Base-by-base conservation (phyloP, 495 filamentous ascomycete genomes). In the Trichoderma reesei region DNA sequence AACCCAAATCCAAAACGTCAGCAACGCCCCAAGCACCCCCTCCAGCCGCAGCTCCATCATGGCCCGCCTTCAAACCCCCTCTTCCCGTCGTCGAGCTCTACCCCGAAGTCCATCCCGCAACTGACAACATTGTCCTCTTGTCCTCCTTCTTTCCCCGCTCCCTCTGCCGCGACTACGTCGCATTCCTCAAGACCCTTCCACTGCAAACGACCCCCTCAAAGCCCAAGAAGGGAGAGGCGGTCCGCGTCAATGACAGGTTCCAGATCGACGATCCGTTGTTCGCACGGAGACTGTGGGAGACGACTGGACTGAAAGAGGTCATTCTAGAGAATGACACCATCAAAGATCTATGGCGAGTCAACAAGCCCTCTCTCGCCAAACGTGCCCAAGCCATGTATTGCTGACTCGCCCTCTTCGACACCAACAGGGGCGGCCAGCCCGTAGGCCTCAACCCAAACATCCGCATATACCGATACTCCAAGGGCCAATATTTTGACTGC, bases 401-500 rank as follows among this genome's bases (percentile, higher is more conserved):
- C 26, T 63, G 9, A 48, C 41, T 46, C 0, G 48, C 1, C 20
- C 11, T 42, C n/a, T 26, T 34, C 31, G 3, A 38, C 38, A 41
- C 46, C 26, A 16, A 10, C 14, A 96, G 91, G 91, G 93, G 90
- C 56, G 93, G 92, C 18, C 82, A 91, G 36, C 84, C 88, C 3
- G 74, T 94, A n/a, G 93, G 92, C 3, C 75, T 97, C 66, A 96
- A 94, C 77, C 83, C 89, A 6, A 94, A 94, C 69, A 96, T 96
- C 59, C 77, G 93, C 36, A 85, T 97, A 26, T 98, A 98, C 77
- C 85, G 92, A n/a, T 97, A 98, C 70, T 79, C 78, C 14, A 83
- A 86, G 62, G 91, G 91, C 0, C 90, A 96, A 71, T 96, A 92
- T 68, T 97, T 95, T 72, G 90, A 87, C 68, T 85, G 88, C 64